Evolutionary conservation across 2,329 filamentous ascomycete genomes (phyloP).

Genomic region (Epichloe bromicola): DNA sequence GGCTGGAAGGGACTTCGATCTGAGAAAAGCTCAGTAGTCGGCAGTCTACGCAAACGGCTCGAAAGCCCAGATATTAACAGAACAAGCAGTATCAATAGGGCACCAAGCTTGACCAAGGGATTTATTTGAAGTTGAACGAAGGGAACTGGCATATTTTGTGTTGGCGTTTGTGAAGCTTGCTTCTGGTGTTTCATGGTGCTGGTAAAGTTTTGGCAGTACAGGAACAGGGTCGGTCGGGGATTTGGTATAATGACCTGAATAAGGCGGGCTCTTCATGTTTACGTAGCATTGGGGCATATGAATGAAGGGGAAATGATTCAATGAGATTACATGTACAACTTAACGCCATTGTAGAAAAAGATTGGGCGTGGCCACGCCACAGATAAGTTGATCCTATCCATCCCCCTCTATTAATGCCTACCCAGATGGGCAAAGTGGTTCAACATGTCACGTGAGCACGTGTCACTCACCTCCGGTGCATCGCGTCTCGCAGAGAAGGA

Average conservation of each 20-base stretch:
- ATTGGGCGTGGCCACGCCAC: too few relatives aligned
- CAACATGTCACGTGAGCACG: constrained; percentile 5
- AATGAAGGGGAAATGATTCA: constrained; percentile 6
- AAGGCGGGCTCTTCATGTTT: constrained; percentile 5
- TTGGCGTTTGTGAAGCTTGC: background rate
- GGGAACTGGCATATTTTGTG: background rate
- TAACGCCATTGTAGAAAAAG: too few relatives aligned
- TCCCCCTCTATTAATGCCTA: too few relatives aligned
- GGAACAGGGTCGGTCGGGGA: background rate
- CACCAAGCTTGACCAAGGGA: constrained; percentile 63
- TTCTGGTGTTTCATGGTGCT: background rate
- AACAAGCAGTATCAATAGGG: constrained; percentile 51
- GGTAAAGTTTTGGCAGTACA: background rate
- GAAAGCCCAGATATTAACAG: constrained; percentile 40
- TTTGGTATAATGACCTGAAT: constrained; percentile 4
- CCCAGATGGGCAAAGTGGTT: background rate
- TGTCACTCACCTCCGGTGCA: background rate
- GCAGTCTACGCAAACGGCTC: constrained; percentile 26
- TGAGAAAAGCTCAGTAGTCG: constrained; percentile 41
- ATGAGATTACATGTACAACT: background rate
- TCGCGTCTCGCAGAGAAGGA: background rate
- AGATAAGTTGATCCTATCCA: too few relatives aligned
- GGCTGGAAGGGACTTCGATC: constrained; percentile 65
- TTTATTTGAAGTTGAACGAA: constrained; percentile 26
- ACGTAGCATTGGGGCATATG: constrained; percentile 6